These are phyloP conservation scores for Globisporangium iwayamae DNA, from an alignment of 352 stramenopile genomes.

Conservation along the genomic window DNA sequence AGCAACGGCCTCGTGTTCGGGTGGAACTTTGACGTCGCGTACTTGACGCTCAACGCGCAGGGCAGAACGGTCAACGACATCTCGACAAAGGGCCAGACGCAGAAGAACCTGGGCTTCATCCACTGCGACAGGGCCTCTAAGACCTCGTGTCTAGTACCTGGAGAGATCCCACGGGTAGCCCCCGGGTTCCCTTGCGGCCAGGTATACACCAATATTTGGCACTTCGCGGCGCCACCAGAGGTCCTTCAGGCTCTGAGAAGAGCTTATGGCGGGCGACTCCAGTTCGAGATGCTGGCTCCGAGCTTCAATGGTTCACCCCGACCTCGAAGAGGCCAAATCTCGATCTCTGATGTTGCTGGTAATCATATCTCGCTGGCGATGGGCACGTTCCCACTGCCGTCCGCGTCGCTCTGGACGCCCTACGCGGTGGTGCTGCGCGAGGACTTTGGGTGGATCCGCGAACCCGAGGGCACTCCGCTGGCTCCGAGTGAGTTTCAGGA, in stretches of 20 bases:
- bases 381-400: constrained; percentile 48
- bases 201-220: constrained; percentile 69
- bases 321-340: constrained; percentile 46
- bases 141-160: constrained; percentile 25
- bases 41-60: constrained; percentile 19
- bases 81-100: constrained; percentile 37
- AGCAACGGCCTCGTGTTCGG: constrained; percentile 57
- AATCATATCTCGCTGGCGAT: constrained; percentile 47
- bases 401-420: constrained; percentile 40
- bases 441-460: constrained; percentile 73
- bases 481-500: constrained; percentile 26
- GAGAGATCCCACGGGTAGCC: constrained; percentile 36
- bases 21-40: constrained; percentile 56
- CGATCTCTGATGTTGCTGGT: constrained; percentile 29
- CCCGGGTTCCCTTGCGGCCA: constrained; percentile 54
- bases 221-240: constrained; percentile 40
- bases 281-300: constrained; percentile 67
- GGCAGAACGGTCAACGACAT: constrained; percentile 39
- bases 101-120: constrained; percentile 42
- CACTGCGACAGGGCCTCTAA: constrained; percentile 16
- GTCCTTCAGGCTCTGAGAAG: constrained; percentile 30
- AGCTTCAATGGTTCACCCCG: constrained; percentile 63
- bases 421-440: constrained; percentile 66
- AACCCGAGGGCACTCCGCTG: constrained; percentile 37
- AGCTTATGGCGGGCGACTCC: constrained; percentile 60